Evolutionary conservation across 768 basidiomycete species (phyloP), one percentile per base, ranked within the genome.

Genomic region (Hirschioporus abietinus): DNA sequence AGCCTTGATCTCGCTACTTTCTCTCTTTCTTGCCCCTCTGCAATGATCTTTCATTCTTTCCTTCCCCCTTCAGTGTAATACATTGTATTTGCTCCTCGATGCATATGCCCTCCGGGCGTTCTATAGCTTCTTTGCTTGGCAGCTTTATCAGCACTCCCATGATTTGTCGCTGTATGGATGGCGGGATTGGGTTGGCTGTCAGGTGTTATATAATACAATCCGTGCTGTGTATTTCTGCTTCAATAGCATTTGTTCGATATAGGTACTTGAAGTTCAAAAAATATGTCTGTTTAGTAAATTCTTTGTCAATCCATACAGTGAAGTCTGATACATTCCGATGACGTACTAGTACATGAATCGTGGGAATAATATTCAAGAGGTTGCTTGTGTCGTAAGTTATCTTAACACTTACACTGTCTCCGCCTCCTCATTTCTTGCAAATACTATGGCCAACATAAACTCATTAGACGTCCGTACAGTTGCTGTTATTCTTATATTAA

Each of bases 1-100:
- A 30, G 30, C 30, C 8, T 30, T 30, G 8, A 52, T 52, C 42
- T 52, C 42, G 42, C 20, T 61, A 25, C 24, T 23, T 23, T 61
- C 60, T 61, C 30, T 61, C 60, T 24, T 34, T 61, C 15, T 61
- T 59, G 58, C 58, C 25, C 30, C 15, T 15, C 60, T 61, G 30
- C 60, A 61, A 34, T 34, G 60, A 34, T 20, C 42, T 15, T 52
- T 52, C 4, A 3, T 52, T 52, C 42, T 15, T 52, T 52, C 42
- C 42, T 20, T 52, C 42, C 20, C 42, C 12, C 20, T 52, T 52
- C 42, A 52, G 42, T 52, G 42, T 52, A 52, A 52, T 52, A 20
- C 42, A 52, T 52, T 52, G 42, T 52, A 52, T 52, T 52, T 52
- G 42, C 42, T 52, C 42, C 4, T 52, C 20, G 42, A 52, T 52